Evolutionary conservation across 2,329 filamentous ascomycete species (phyloP), one percentile per base, ranked within the genome.

Genomic region (Ampelomyces quisqualis): DNA sequence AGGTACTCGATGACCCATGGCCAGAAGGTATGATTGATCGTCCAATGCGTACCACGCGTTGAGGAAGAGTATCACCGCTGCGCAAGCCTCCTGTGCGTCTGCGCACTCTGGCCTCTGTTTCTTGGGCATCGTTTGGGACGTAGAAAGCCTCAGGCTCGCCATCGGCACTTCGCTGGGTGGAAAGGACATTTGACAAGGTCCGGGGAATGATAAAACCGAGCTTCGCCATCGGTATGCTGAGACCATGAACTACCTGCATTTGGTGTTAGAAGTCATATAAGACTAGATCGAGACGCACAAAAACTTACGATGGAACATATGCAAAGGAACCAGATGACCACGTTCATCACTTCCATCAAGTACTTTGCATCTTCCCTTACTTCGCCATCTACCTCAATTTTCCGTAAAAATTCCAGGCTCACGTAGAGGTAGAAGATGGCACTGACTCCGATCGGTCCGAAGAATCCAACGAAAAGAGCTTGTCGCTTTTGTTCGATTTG

Each of bases 351-450:
- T 49, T 94, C 86, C 4, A 74, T 74, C 1, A 95, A 70, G 7
- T 77, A 70, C 21, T 71, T 68, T 0, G 88, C 84, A 60, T 94
- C 88, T 23, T 76, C 73, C 19, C 88, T 76, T 10, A 80, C 70
- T 21, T 77, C 60, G 0, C 80, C 83, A 37, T 86, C 72, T 6
- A 81, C 78, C 0, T 76, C 79, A 40, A 82, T 67, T 3, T 71
- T 60, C 5, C 65, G 61, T 2, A 96, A 73, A 46, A 90, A 95
- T 17, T 95, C 87, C 1, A 87, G 67, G 27, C 80, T 84, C 47
- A 95, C 75, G 59, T 90, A 94, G 5, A 96, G 76, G 62, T 96
- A 95, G 64, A 95, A 96, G 14, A 95, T 79, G 1, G 89, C 90
- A 11, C 87, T 88, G 1, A 95, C 90, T 2, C 91, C 90, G 40